A percentile compares a stretch with the other conserved stretches of the same genome.
phyloP scores from a whole-genome alignment of 1,284 basidiomycete species.

The Malassezia yamatoensis region DNA sequence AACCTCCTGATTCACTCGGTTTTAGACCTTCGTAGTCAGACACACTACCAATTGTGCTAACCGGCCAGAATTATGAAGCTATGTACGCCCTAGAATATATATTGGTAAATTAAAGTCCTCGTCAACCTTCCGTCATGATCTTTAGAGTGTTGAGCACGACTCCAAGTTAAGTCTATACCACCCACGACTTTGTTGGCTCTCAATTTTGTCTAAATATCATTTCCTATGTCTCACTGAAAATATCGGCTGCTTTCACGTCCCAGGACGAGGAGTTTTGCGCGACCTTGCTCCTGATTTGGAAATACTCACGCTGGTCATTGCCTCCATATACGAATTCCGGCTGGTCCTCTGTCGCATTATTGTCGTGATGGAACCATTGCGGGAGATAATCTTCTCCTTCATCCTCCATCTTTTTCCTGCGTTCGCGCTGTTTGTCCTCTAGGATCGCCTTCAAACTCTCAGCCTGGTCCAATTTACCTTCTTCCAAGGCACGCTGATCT shows the following conservation, averaged over 20 bases:
- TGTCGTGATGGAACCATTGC: conserved; percentile 28
- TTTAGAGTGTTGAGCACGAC: too few relatives aligned
- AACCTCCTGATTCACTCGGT: conserved; percentile 19
- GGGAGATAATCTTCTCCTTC: conserved; percentile 21
- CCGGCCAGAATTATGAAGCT: conserved; percentile 6
- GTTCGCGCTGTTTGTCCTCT: conserved; percentile 55
- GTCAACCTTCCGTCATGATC: too few relatives aligned
- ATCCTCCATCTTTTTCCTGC: conserved; percentile 49
- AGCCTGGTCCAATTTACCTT: conserved; percentile 65
- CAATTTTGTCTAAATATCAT: too few relatives aligned
- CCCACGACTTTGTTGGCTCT: too few relatives aligned
- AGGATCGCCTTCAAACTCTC: conserved; percentile 65
- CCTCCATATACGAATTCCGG: conserved; percentile 38
- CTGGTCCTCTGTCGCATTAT: conserved; percentile 14
- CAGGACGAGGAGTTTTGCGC: background rate
- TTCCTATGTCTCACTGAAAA: background rate
- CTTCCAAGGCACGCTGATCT: conserved; percentile 75
- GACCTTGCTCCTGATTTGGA: conserved; percentile 10
- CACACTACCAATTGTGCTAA: conserved; percentile 24
- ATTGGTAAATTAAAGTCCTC: too few relatives aligned
- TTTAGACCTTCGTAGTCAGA: conserved; percentile 19
- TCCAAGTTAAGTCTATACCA: too few relatives aligned
- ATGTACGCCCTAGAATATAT: background rate
- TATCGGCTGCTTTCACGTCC: background rate
- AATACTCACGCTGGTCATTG: conserved; percentile 27